Evolutionary conservation across 208 protist genomes (phyloP), one percentile per base, ranked within the genome.

Genomic region (Crithidia mellificae): DNA sequence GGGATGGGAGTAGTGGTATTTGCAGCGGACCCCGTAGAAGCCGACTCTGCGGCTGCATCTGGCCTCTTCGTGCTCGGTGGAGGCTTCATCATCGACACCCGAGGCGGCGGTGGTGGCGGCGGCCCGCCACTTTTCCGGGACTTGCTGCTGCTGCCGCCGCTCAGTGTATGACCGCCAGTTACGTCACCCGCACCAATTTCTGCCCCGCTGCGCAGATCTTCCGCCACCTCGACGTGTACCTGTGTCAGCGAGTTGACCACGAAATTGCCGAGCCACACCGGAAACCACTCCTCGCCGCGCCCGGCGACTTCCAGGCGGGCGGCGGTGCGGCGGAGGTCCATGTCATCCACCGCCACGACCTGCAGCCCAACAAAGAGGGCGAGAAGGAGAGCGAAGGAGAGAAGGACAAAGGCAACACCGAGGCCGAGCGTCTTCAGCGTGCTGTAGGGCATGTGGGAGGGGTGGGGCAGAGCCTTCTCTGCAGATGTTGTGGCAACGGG

Each of bases 181-280:
- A n/a, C n/a, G n/a, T n/a, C n/a, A n/a, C n/a, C n/a, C n/a, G n/a
- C n/a, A n/a, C n/a, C n/a, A n/a, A n/a, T n/a, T n/a, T n/a, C n/a
- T n/a, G n/a, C n/a, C n/a, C n/a, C n/a, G n/a, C n/a, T n/a, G n/a
- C n/a, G n/a, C n/a, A 15, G 22, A 25, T 20, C 32, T 32, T 24
- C 15, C 8, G n/a, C 44, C 25, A n/a, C 59, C 22, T 55, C 36
- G 8, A 15, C 61, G n/a, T 49, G 52, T 6, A 46, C 29, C 1
- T 44, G 47, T 1, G 70, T 76, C 44, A 76, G 4, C 7, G 27
- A 27, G 32, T 58, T n/a, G 11, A 76, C 51, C 17, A 76, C 17
- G 22, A 61, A 44, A 25, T 65, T 55, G n/a, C 52, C 27, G 24
- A 70, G 12, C 70, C 70, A 76, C 39, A 76, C 49, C 25, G 63